Evolutionary conservation across 2,329 filamentous ascomycete genomes (phyloP).

Genomic region (Biscogniauxia sp.): DNA sequence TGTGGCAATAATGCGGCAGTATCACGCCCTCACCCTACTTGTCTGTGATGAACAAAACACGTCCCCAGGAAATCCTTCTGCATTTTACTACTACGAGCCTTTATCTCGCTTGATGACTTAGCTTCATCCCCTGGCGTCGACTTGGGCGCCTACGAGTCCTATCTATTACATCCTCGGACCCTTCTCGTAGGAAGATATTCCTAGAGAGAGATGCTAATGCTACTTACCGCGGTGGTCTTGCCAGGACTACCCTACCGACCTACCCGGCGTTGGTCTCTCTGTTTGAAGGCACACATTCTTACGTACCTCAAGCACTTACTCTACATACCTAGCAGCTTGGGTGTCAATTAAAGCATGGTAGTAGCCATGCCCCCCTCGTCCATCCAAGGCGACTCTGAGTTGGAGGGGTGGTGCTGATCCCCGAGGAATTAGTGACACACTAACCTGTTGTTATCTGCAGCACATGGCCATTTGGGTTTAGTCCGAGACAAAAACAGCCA

Average conservation of each 20-base stretch:
- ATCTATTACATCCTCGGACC: not conserved
- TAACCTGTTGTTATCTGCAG: not conserved
- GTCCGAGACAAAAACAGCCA: not conserved
- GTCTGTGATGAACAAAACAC: not conserved
- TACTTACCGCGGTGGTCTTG: not conserved
- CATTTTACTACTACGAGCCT: not conserved
- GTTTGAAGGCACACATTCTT: not conserved
- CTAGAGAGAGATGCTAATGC: not conserved
- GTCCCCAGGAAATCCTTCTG: not conserved
- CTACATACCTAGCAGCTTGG: not conserved
- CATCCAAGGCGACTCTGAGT: not conserved
- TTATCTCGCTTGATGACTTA: not conserved
- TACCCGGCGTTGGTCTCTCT: not conserved
- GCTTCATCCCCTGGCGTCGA: not conserved
- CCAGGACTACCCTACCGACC: not conserved
- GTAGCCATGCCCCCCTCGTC: not conserved
- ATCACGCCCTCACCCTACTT: not conserved
- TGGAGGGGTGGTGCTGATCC: not conserved
- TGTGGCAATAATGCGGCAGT: slow-evolving; percentile 15
- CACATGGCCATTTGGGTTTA: not conserved
- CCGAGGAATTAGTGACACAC: not conserved
- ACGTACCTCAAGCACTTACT: not conserved
- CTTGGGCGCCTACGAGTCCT: not conserved
- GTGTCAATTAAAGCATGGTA: not conserved
- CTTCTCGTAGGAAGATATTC: not conserved